phyloP scores from a whole-genome alignment of 2,329 filamentous ascomycete species.

The Colletotrichum sp. region DNA sequence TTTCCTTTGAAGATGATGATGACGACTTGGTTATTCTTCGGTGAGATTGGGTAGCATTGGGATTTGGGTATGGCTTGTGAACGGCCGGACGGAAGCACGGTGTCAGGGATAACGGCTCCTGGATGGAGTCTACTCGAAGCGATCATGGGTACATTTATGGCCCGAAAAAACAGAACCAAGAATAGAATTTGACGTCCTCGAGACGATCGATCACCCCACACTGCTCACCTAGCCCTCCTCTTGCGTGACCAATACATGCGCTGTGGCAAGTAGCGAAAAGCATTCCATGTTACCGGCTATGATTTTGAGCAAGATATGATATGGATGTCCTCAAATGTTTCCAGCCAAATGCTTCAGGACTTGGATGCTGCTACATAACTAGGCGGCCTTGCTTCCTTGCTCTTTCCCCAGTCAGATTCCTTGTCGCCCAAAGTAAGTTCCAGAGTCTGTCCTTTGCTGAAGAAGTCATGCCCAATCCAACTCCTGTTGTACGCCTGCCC shows the following conservation, averaged over 20 bases:
- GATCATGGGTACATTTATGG: neutral
- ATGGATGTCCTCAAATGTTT: neutral
- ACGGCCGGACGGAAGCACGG: neutral
- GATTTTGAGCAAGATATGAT: neutral
- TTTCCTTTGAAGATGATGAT: slow-evolving; percentile 42
- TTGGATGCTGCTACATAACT: slow-evolving; percentile 32
- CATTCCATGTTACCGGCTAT: neutral
- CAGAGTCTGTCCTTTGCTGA: slow-evolving; percentile 59
- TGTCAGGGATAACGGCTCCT: slow-evolving; percentile 1
- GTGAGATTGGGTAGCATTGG: slow-evolving; percentile 5
- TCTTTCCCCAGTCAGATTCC: slow-evolving; percentile 61
- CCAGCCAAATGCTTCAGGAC: neutral
- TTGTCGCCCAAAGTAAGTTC: slow-evolving; percentile 56
- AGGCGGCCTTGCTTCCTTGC: slow-evolving; percentile 54
- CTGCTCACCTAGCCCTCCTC: neutral
- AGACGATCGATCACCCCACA: neutral
- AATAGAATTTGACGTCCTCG: neutral
- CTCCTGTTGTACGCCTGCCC: slow-evolving; percentile 60
- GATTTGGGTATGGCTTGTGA: neutral
- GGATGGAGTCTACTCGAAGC: slow-evolving; percentile 1
- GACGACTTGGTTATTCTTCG: slow-evolving; percentile 55
- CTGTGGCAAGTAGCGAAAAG: neutral
- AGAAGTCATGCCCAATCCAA: slow-evolving; percentile 68
- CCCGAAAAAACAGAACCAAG: neutral
- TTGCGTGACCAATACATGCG: neutral